Evolutionary conservation across 139 green algal species (phyloP), one percentile per base, ranked within the genome.

Genomic region (Coelastrella sp.): DNA sequence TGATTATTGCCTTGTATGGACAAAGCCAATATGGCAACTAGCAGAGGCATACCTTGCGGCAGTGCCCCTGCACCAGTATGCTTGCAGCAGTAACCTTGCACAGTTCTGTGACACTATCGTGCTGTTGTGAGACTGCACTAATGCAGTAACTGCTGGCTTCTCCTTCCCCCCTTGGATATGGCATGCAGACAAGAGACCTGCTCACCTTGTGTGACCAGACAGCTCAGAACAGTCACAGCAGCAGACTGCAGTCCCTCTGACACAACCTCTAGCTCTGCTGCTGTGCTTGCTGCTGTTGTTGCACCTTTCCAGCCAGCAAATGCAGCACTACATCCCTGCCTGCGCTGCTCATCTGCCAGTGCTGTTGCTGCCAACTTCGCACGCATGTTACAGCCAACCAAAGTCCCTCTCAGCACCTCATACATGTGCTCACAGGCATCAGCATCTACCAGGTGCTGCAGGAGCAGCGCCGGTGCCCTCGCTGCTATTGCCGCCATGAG

Each of bases 341-440:
- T 61, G 7, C 19, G 35, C 78, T 80, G 84, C 49, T 76, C 20
- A 14, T 20, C 24, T 14, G 24, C n/a, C 20, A 75, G 22, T 59
- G n/a, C 22, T 58, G 25, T 63, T 63, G 25, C 25, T 61, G 49
- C 68, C n/a, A 75, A 7, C 27, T 24, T 58, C 22, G 85, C 85
- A 8, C 24, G 35, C n/a, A 68, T 73, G 85, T 25, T 82, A 59
- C 85, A 84, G 73, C 73, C 84, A 57, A 24, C 58, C 8, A 90
- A 60, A 4, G 86, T 90, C 7, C 86, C 86, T 17, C 86, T 65
- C 6, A 90, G 58, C 60, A 90, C 60, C 49, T 90, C 86, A 63
- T 85, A 90, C 6, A 90, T 14, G 7, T 78, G 75, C 75, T 90
- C 86, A 57, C 86, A 90, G 27, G 19, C 59, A 14, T 90, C 86